Evolutionary conservation across 768 basidiomycete species (phyloP).

Genomic region (Termitomyces sp.): DNA sequence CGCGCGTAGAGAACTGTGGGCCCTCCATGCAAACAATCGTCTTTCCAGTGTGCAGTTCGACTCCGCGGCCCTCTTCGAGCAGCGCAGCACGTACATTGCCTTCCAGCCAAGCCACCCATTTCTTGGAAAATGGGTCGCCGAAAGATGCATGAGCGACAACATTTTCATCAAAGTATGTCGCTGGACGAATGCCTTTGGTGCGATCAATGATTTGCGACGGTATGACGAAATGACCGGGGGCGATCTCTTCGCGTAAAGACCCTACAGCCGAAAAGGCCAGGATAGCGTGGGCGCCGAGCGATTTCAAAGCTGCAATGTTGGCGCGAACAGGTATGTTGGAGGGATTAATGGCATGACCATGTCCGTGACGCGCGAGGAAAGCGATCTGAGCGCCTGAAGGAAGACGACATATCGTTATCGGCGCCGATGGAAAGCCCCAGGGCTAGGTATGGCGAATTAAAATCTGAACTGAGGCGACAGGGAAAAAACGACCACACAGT

Average conservation of each 20-base stretch:
- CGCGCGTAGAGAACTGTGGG: conserved; percentile 96
- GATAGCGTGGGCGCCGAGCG: conserved; percentile 82
- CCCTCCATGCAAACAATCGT: conserved; percentile 97
- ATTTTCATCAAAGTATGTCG: conserved; percentile 76
- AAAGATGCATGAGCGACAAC: conserved; percentile 93
- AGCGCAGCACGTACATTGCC: conserved; percentile 59
- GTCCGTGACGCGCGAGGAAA: conserved; percentile 89
- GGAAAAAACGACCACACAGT: conserved; percentile 49
- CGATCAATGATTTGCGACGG: conserved; percentile 94
- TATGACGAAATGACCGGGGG: conserved; percentile 83
- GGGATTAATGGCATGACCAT: conserved; percentile 73
- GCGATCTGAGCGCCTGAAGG: conserved; percentile 78
- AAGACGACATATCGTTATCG: conserved; percentile 87
- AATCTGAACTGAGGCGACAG: neutral
- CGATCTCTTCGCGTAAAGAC: conserved; percentile 88
- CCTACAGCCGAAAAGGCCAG: conserved; percentile 96
- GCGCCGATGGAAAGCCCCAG: conserved; percentile 89
- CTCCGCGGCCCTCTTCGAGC: conserved; percentile 48
- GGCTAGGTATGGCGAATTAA: conserved; percentile 44
- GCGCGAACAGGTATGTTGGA: conserved; percentile 81
- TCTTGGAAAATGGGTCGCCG: conserved; percentile 82
- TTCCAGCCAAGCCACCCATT: conserved; percentile 63
- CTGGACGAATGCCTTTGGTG: conserved; percentile 88
- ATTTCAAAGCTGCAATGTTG: conserved; percentile 94
- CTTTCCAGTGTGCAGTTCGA: conserved; percentile 74